Base-by-base conservation (phyloP, 75 land plant genomes). In the Azolla pinnata region DNA sequence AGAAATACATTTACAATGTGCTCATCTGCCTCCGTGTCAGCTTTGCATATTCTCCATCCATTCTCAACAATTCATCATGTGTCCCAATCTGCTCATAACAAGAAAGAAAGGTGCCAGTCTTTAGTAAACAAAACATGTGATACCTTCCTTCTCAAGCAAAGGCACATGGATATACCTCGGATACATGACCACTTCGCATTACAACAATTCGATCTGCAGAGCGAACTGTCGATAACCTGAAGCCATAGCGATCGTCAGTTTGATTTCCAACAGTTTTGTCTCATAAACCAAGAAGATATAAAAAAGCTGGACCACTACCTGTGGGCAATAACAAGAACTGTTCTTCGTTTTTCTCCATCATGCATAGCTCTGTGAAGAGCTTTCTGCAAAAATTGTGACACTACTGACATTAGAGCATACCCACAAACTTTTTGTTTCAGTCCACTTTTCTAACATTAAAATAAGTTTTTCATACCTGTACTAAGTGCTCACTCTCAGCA, bases 151-250 rank as follows among this genome's bases (percentile, higher is more conserved):
- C 42, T 38, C 42, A 38, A 38, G n/a, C n/a, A n/a, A n/a, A n/a
- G n/a, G n/a, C n/a, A n/a, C n/a, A n/a, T n/a, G n/a, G 12, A 35
- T 12, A 2, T 10, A 90, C 97, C 97, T 90, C 88, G 29, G 80
- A 69, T 55, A 90, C 69, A 54, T 65, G 69, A 21, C 97, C 97
- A 60, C 75, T 62, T 19, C 79, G 75, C 92, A 90, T 87, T 33
- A 87, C 97, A 60, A 90, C 76, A 63, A 90, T 90, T 42, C 88
- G 75, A 52, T 90, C 84, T 53, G 97, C 87, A 44, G 79, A 85
- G 57, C 83, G 83, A 35, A 90, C 71, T 23, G 97, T 90, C 7
- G 97, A 90, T 62, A 90, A 61, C 66, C 97, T 90, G 85, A 14
- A 44, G 58, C 5, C 5, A 35, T 5, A 35, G 40, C 12, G 10